Evolutionary conservation across 1,284 basidiomycete species (phyloP), one percentile per base, ranked within the genome.

Genomic region (Inonotus obliquus): DNA sequence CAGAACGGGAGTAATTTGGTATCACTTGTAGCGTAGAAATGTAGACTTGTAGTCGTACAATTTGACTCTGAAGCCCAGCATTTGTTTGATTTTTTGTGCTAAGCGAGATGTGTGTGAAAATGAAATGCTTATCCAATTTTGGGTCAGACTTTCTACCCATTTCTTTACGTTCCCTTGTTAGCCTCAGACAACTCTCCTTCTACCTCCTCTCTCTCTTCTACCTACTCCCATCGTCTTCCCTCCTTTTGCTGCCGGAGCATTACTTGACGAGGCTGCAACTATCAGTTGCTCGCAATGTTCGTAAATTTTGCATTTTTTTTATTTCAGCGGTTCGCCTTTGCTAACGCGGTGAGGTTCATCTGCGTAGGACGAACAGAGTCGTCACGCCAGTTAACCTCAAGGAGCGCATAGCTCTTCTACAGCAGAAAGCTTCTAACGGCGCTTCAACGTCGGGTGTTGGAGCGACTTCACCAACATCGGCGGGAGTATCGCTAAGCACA

Each of bases 361-460:
- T 23, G 41, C 14, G 14, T 17, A 62, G 61, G 61, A 27, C 61
- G 52, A 37, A 58, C 49, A 48, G 61, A 10, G 56, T 62, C 39
- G 60, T 54, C 44, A 54, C 63, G 32, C 63, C 63, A 17, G 77
- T 76, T 59, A 87, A 86, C 71, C 80, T 90, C 68, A 89, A 85
- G 72, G 88, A 89, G 68, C 85, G 88, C 60, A 90, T 90, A 63
- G 87, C 87, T 17, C 87, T 87, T 35, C 76, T 90, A 45, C 82
- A 90, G 69, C 86, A 88, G 67, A 80, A 80, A 62, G 81, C 76
- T 65, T 74, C 76, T 21, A 71, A 72, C 1, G 32, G 57, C 35
- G 11, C 41, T 17, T 11, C 41, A 21, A 49, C 57, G 5, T 55
- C 63, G 1, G 44, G 67, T 49, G 45, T 54, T 72, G 52, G 69